Evolutionary conservation across 306 rosid species (phyloP), one percentile per base, ranked within the genome.

Genomic region (Hippophae rhamnoides): DNA sequence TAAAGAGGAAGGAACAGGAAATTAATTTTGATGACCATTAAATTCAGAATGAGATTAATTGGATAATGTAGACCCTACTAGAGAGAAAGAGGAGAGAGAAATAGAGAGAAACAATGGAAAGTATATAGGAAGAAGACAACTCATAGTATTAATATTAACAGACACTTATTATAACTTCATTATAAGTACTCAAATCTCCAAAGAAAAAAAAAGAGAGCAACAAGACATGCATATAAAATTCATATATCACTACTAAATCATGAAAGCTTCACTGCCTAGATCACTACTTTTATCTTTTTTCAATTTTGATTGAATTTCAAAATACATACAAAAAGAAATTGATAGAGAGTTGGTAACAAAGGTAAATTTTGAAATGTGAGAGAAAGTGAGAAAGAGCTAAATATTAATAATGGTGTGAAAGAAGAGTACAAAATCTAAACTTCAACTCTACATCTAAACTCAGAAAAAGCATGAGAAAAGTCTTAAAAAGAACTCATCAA

Each of bases 11-110:
- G 71, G 81, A 61, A 81, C 72, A 71, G 75, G 73, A 63, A 79
- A 81, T 72, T 80, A 72, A 31, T 31, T 2, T 31, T 77, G 78
- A 67, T 63, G 65, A 71, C 74, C 89, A 80, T 75, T 80, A 69
- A 31, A 75, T 80, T 31, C 38, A 31, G 4, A 31, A 31, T 31
- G 38, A 31, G 38, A 31, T 31, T 31, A 31, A 31, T 31, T 69
- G 88, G 79, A 79, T 83, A 81, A 84, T 75, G 84, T 78, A 77
- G 90, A 75, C 88, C 88, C 90, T 84, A 81, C 87, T 66, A 61
- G 63, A 59, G 43, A 53, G 54, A 61, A 68, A 59, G 59, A 43
- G 50, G 53, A 56, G 52, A 64, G 59, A 62, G n/a, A n/a, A n/a
- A n/a, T n/a, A n/a, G n/a, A n/a, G 60, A 69, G 71, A 41, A 48